Evolutionary conservation across 805 yeast genomes (phyloP).

Genomic region (Candida xiaguanensis): DNA sequence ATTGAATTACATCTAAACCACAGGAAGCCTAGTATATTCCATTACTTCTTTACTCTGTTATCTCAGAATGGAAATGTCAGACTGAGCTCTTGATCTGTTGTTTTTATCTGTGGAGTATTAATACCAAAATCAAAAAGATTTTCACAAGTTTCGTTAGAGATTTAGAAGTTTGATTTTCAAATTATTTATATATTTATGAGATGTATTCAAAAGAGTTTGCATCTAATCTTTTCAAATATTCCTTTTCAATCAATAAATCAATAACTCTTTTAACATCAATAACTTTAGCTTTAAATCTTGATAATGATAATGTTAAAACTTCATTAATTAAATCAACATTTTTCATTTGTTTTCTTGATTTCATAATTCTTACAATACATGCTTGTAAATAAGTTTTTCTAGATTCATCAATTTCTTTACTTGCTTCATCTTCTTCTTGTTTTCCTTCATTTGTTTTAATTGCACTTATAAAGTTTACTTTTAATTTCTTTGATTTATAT

Average conservation of each 20-base stretch:
- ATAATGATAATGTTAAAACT: slow-evolving; percentile 78
- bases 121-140: too few relatives aligned
- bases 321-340: slow-evolving; percentile 84
- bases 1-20: too few relatives aligned
- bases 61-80: too few relatives aligned
- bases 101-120: too few relatives aligned
- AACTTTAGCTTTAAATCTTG: slow-evolving; percentile 80
- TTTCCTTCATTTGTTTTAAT: slow-evolving; percentile 54
- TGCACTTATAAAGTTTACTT: slow-evolving; percentile 70
- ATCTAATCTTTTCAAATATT: slow-evolving; percentile 74
- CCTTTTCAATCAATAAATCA: slow-evolving; percentile 80
- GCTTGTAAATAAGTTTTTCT: slow-evolving; percentile 85
- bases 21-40: too few relatives aligned
- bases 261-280: slow-evolving; percentile 85
- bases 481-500: slow-evolving; percentile 79
- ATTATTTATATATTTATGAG: slow-evolving; percentile 22
- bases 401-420: slow-evolving; percentile 80
- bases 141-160: too few relatives aligned
- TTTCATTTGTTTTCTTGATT: slow-evolving; percentile 75
- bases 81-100: too few relatives aligned
- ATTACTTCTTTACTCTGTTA: too few relatives aligned
- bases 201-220: slow-evolving; percentile 76
- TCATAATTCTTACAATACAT: slow-evolving; percentile 94
- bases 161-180: too few relatives aligned
- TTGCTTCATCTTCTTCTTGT: slow-evolving; percentile 70